These are phyloP conservation scores for Botryosphaeria dothidea DNA, from an alignment of 2,329 filamentous ascomycete species.

Conservation along the genomic window DNA sequence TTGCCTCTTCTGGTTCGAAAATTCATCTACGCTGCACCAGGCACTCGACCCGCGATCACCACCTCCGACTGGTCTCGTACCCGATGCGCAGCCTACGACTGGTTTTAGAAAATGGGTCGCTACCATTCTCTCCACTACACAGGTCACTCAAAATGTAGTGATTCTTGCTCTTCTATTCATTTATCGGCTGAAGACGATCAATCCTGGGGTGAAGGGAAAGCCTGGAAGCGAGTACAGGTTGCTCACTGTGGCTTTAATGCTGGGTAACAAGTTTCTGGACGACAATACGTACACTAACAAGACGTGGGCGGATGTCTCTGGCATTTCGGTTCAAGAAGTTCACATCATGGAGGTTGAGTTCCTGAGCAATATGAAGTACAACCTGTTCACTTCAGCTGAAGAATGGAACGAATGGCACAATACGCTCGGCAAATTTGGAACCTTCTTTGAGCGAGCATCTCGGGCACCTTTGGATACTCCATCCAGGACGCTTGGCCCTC, in stretches of 20 bases:
- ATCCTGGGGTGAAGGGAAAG: constrained; percentile 85
- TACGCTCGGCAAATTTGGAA: constrained; percentile 78
- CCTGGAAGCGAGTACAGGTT: constrained; percentile 91
- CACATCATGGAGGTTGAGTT: constrained; percentile 99
- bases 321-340: constrained; percentile 90
- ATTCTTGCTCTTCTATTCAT: constrained; percentile 88
- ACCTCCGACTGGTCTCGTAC: constrained; percentile 56
- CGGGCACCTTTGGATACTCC: constrained; percentile 44
- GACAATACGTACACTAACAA: constrained; percentile 99
- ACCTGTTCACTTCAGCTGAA: constrained; percentile 78
- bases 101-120: constrained; percentile 94
- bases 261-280: constrained; percentile 97
- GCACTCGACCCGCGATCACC: constrained; percentile 63
- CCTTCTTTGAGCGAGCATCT: constrained; percentile 75
- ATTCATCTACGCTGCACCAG: constrained; percentile 72
- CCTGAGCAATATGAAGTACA: constrained; percentile 96
- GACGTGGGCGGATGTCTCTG: constrained; percentile 97
- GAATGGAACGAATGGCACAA: constrained; percentile 88
- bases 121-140: constrained; percentile 86
- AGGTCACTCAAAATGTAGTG: constrained; percentile 95
- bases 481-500: constrained; percentile 35
- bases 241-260: constrained; percentile 92
- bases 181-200: constrained; percentile 87
- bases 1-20: constrained; percentile 97
- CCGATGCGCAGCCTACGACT: constrained; percentile 72